Evolutionary conservation across 495 filamentous ascomycete species (phyloP).

Genomic region (Hypomontagnella monticulosa): DNA sequence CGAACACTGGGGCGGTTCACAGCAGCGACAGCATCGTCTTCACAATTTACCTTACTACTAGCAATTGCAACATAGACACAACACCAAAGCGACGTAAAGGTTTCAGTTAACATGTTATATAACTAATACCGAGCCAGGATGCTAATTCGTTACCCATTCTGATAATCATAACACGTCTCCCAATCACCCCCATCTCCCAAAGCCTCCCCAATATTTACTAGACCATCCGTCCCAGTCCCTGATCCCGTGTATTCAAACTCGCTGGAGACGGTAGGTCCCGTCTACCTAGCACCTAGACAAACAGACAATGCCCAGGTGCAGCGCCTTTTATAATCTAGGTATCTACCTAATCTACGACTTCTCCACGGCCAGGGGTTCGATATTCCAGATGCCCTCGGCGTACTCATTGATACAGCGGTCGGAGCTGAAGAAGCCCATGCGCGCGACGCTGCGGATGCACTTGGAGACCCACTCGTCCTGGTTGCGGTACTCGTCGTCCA

Average conservation of each 20-base stretch:
- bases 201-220: background rate
- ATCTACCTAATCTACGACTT: background rate
- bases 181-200: background rate
- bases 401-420: slow-evolving; percentile 99
- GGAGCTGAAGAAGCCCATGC: slow-evolving; percentile 97
- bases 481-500: slow-evolving; percentile 90
- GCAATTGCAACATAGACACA: no score
- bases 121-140: no score
- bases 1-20: no score
- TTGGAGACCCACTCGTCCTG: slow-evolving; percentile 92
- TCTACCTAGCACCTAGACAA: no score
- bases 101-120: no score
- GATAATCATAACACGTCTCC: slow-evolving; percentile 10
- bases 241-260: background rate
- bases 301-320: no score
- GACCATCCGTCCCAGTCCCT: background rate
- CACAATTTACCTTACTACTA: no score
- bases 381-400: slow-evolving; percentile 95
- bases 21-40: no score
- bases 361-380: slow-evolving; percentile 73
- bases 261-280: no score
- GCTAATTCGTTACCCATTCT: slow-evolving; percentile 21
- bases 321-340: background rate
- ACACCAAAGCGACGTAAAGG: no score
- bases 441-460: slow-evolving; percentile 83